Percentiles rank a stretch among this genome's conserved stretches.
phyloP scores from a whole-genome alignment of 129 eudicot genomes.

The Flaveria brownii region DNA sequence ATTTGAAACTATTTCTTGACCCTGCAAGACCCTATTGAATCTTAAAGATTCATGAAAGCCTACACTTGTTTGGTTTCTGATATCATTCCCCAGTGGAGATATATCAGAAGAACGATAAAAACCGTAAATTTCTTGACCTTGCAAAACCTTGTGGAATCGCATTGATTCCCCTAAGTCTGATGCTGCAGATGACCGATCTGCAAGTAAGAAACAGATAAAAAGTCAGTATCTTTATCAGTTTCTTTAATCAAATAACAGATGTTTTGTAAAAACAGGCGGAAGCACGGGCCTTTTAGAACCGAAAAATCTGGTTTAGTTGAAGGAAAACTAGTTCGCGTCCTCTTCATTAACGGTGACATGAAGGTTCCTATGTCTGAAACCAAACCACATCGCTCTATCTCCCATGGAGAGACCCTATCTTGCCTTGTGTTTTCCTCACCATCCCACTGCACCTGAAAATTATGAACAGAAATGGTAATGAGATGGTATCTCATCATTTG shows the following conservation, averaged over 20 bases:
- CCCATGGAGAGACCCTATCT: constrained; percentile 96
- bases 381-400: constrained; percentile 74
- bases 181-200: constrained; percentile 59
- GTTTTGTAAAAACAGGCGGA: not conserved
- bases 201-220: not conserved
- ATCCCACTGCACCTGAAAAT: constrained; percentile 88
- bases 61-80: constrained; percentile 36
- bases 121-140: constrained; percentile 98
- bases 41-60: constrained; percentile 53
- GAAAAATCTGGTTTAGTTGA: constrained; percentile 50
- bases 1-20: constrained; percentile 80
- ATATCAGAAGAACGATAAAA: constrained; percentile 42
- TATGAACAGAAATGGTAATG: not conserved
- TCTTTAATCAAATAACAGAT: not conserved
- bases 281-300: constrained; percentile 46
- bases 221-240: not conserved
- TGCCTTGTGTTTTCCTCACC: constrained; percentile 51
- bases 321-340: constrained; percentile 58
- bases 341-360: constrained; percentile 54
- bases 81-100: constrained; percentile 26
- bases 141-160: constrained; percentile 97
- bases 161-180: constrained; percentile 72
- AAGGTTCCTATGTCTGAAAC: constrained; percentile 55
- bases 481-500: not conserved
- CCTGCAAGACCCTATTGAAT: constrained; percentile 93